These are phyloP conservation scores for Rhododendron griersonianum DNA, from an alignment of 148 eudicot genomes.

Conservation along the genomic window DNA sequence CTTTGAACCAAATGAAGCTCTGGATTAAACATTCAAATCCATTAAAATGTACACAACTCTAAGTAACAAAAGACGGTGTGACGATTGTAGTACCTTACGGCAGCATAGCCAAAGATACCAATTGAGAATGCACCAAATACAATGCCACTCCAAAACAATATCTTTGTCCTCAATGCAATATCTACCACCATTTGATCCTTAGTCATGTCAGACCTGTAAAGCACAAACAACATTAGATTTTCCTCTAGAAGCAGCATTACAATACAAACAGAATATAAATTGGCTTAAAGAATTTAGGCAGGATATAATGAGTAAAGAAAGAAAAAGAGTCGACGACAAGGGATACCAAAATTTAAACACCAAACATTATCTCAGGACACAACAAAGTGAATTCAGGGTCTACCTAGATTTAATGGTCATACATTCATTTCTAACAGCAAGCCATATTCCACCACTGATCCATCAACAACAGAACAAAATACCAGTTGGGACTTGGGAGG, in stretches of 20 bases:
- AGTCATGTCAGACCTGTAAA: slow-evolving; percentile 61
- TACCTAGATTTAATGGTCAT: background rate
- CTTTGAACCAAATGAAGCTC: background rate
- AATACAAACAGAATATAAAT: background rate
- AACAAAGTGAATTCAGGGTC: background rate
- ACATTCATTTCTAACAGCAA: background rate
- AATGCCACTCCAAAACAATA: slow-evolving; percentile 65
- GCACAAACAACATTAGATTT: background rate
- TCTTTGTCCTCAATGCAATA: slow-evolving; percentile 48
- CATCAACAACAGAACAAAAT: background rate
- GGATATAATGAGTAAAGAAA: background rate
- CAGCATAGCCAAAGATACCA: slow-evolving; percentile 63
- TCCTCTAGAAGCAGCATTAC: background rate
- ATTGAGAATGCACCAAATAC: slow-evolving; percentile 62
- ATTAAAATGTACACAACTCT: background rate
- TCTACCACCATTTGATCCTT: slow-evolving; percentile 75
- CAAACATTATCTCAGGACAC: background rate
- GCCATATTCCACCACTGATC: background rate
- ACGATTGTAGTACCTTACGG: slow-evolving; percentile 42
- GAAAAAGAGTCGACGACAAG: background rate
- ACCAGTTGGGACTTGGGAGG: background rate
- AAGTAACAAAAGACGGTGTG: background rate
- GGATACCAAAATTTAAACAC: slow-evolving; percentile 2
- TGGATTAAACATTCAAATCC: background rate
- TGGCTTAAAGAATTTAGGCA: background rate